Percentiles rank a stretch among this genome's conserved stretches.
These are phyloP conservation scores for Hibiscus syriacus DNA, from an alignment of 345 rosid genomes.

Conservation along the genomic window DNA sequence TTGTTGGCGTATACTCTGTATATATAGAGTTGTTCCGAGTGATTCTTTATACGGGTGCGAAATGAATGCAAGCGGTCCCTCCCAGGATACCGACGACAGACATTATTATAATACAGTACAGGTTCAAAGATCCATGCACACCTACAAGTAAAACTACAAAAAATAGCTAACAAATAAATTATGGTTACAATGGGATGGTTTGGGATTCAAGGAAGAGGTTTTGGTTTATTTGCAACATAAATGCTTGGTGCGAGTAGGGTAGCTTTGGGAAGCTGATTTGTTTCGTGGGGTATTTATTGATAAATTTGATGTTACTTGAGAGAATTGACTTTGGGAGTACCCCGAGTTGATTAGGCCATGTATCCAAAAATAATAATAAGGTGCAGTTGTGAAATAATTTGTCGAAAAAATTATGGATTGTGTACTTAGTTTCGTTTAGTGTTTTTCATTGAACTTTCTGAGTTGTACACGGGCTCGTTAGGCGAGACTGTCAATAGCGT, in stretches of 20 bases:
- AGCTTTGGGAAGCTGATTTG: neutral
- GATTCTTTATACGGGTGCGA: neutral
- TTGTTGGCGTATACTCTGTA: neutral
- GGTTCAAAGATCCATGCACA: neutral
- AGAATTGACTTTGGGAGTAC: too few species aligned
- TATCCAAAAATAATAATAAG: too few species aligned
- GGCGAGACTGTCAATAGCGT: too few species aligned
- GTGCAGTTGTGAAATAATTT: too few species aligned
- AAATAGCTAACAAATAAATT: neutral
- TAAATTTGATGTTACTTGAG: too few species aligned
- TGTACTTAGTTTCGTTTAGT: too few species aligned
- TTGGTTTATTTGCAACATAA: neutral
- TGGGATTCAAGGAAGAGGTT: neutral
- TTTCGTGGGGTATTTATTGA: neutral
- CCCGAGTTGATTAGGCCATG: too few species aligned
- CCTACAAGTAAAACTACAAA: conserved; percentile 4
- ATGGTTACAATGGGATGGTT: too few species aligned
- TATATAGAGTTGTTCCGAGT: neutral
- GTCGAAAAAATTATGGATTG: too few species aligned
- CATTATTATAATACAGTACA: neutral
- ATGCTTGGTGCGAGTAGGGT: neutral
- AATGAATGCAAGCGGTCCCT: conserved; percentile 18
- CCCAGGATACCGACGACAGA: neutral
- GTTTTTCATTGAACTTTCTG: too few species aligned
- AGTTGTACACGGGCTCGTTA: too few species aligned